Conservation (phyloP, 148 eudicot genomes). For the Spergularia bocconei region DNA sequence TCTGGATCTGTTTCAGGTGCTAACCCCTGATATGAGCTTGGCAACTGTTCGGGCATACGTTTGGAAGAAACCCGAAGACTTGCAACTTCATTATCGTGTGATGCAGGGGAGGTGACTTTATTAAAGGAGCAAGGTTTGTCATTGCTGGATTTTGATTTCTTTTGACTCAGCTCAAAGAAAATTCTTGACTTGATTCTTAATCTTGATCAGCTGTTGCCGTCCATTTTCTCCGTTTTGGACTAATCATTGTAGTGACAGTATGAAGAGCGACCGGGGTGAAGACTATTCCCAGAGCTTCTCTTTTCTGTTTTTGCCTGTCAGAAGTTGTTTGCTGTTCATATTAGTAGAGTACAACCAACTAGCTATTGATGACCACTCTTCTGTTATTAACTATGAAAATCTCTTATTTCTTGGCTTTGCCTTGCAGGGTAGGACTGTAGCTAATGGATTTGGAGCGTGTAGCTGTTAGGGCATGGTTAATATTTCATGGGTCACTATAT, state of each 20-base stretch:
- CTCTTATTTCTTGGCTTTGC: neutral
- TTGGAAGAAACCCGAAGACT: conserved; percentile 92
- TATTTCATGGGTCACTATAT: conserved; percentile 15
- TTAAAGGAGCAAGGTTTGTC: conserved; percentile 31
- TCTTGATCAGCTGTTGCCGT: neutral
- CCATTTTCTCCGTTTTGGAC: no score
- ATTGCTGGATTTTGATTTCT: neutral
- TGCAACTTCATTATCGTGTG: conserved; percentile 73
- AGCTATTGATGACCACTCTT: no score
- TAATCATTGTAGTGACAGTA: no score
- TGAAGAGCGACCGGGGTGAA: no score
- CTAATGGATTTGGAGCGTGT: conserved; percentile 18
- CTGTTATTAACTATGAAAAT: no score
- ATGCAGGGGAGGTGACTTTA: conserved; percentile 54
- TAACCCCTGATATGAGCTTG: conserved; percentile 93
- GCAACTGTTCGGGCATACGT: conserved; percentile 89
- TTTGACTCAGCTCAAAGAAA: neutral
- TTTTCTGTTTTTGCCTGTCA: neutral
- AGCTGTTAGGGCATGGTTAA: conserved; percentile 19
- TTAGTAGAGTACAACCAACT: neutral
- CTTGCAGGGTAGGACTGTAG: conserved; percentile 21
- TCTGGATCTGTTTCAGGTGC: conserved; percentile 45
- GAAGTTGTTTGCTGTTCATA: neutral
- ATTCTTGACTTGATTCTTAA: neutral
- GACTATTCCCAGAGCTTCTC: no score